Base-by-base conservation (phyloP, 352 stramenopile species). In the Globisporangium canariense region DNA sequence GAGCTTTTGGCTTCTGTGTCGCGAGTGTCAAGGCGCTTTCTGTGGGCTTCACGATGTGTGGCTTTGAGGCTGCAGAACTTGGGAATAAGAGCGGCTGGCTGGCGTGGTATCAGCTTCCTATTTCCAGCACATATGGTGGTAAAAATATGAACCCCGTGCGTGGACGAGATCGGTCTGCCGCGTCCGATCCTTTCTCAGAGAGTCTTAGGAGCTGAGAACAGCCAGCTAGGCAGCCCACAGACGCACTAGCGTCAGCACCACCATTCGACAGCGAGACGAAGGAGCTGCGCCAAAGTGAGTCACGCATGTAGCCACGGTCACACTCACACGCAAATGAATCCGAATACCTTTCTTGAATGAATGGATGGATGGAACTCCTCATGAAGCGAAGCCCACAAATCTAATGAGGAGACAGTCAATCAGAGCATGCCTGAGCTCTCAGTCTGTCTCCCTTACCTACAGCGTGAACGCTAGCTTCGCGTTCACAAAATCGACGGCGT, bases 401-500 rank as follows among this genome's bases (percentile, higher is more conserved):
- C 55, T 60, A 60, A 51, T 22, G 16, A 18, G 38, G 20, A 60
- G 13, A 60, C 43, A 49, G 40, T 46, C 40, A 13, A 32, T 34
- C n/a, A 49, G 11, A 25, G n/a, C 28, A 22, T 30, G 4, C 49
- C 1, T 36, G 5, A 36, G n/a, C 52, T 10, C 50, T 25, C 28
- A 13, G 7, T 28, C 18, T 58, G 16, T 58, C 52, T 45, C 30
- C 52, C 6, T 11, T 46, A 46, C 38, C 52, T 58, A 58, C 52
- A 45, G 18, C n/a, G 52, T 4, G 52, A 58, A 16, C 52, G 52
- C 52, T 58, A 32, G 10, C 52, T 45, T 43, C 52, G 32, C 38
- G 41, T 20, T 64, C 40, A 67, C 54, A 67, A 36, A 4, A 58
- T 40, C 45, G 56, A 49, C 25, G 63, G 49, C 9, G 63, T 22